phyloP scores from a whole-genome alignment of 2,329 filamentous ascomycete genomes.

The Metarhizium sp. region DNA sequence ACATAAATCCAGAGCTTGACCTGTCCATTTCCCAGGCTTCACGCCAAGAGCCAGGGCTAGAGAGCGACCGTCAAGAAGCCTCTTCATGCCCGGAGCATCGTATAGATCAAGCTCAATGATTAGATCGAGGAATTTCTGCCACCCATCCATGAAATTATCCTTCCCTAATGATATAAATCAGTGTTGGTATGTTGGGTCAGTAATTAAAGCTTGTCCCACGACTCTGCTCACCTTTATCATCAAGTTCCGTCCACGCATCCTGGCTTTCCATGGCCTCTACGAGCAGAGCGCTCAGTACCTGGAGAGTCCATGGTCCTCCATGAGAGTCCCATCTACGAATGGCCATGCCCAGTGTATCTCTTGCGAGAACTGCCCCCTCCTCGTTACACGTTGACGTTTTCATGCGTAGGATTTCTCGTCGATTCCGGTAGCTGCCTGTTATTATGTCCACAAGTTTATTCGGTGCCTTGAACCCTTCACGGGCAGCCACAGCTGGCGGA shows the following conservation, averaged over 20 bases:
- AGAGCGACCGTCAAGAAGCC: slow-evolving; percentile 64
- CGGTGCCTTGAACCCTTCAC: slow-evolving; percentile 70
- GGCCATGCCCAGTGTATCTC: slow-evolving; percentile 63
- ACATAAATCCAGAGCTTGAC: slow-evolving; percentile 65
- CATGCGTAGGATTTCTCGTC: slow-evolving; percentile 50
- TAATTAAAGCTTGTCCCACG: neutral
- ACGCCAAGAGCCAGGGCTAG: slow-evolving; percentile 58
- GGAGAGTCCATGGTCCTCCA: slow-evolving; percentile 57
- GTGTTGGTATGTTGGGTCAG: neutral
- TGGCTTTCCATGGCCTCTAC: slow-evolving; percentile 45
- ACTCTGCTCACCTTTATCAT: slow-evolving; percentile 27
- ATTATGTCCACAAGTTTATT: slow-evolving; percentile 67
- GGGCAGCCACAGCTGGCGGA: slow-evolving; percentile 40
- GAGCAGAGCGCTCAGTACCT: slow-evolving; percentile 59
- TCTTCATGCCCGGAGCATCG: slow-evolving; percentile 48
- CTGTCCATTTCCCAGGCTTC: slow-evolving; percentile 80
- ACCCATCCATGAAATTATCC: slow-evolving; percentile 35
- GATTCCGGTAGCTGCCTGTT: slow-evolving; percentile 53
- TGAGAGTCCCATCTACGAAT: slow-evolving; percentile 61
- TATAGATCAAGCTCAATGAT: slow-evolving; percentile 44
- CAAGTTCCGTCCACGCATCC: slow-evolving; percentile 20
- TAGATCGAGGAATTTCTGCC: slow-evolving; percentile 48
- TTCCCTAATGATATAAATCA: slow-evolving; percentile 23
- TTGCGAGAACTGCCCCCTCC: slow-evolving; percentile 35
- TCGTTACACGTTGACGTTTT: slow-evolving; percentile 45